phyloP scores from a whole-genome alignment of 1,284 basidiomycete species.

The Athelia sp. region DNA sequence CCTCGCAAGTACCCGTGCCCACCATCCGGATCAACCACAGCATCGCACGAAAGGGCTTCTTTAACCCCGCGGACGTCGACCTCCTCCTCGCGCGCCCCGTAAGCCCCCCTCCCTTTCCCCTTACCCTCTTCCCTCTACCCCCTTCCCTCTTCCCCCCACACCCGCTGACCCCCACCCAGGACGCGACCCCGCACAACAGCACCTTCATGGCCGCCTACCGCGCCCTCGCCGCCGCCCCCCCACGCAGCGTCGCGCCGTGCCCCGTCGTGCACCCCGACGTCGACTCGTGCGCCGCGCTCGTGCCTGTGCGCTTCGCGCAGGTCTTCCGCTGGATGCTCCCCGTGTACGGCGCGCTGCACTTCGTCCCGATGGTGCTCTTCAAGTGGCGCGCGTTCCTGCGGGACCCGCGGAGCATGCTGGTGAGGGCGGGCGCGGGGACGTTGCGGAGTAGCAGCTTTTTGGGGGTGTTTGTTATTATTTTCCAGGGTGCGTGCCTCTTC shows the following conservation, averaged over 20 bases:
- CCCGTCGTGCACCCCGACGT: constrained; percentile 79
- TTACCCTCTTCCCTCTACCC: constrained; percentile 14
- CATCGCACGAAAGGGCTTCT: constrained; percentile 52
- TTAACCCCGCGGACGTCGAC: constrained; percentile 56
- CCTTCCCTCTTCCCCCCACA: constrained; percentile 15
- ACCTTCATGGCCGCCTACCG: not conserved
- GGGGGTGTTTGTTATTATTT: constrained; percentile 80
- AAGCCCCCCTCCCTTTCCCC: constrained; percentile 11
- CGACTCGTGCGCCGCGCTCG: constrained; percentile 65
- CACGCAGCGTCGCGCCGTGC: constrained; percentile 51
- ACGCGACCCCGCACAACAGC: constrained; percentile 37
- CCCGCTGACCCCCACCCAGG: constrained; percentile 17
- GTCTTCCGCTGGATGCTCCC: constrained; percentile 87
- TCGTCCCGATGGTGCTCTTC: constrained; percentile 83
- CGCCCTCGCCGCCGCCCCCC: constrained; percentile 24
- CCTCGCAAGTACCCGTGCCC: constrained; percentile 60
- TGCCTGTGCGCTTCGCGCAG: constrained; percentile 70
- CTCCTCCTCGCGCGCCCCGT: constrained; percentile 46
- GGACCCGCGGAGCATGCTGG: constrained; percentile 60
- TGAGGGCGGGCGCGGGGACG: constrained; percentile 69
- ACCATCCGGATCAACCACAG: constrained; percentile 60
- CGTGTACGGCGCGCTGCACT: constrained; percentile 86
- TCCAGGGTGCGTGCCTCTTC: constrained; percentile 57
- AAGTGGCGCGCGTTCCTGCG: constrained; percentile 57
- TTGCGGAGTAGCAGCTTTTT: constrained; percentile 87